Evolutionary conservation across 2,329 filamentous ascomycete genomes (phyloP).

Genomic region (Nannizziopsis arthrosporioides): DNA sequence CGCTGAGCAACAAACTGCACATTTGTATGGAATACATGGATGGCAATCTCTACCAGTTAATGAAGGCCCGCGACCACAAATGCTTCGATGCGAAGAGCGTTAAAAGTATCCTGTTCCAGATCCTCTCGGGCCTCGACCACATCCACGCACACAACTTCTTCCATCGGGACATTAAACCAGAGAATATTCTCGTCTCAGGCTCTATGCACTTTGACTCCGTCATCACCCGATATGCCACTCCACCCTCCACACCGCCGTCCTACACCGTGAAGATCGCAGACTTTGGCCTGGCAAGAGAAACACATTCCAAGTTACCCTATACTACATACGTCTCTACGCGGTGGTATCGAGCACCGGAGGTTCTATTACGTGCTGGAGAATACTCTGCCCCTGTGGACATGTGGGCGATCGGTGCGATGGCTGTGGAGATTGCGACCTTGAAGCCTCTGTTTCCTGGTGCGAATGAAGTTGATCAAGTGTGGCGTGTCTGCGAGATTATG

Average conservation of each 20-base stretch:
- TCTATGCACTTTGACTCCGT: constrained; percentile 74
- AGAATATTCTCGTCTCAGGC: constrained; percentile 94
- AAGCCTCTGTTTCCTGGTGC: constrained; percentile 95
- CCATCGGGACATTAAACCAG: constrained; percentile 97
- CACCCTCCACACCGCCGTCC: constrained; percentile 80
- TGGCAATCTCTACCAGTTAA: constrained; percentile 94
- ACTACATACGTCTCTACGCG: constrained; percentile 96
- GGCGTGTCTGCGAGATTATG: constrained; percentile 99
- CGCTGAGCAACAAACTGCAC: constrained; percentile 88
- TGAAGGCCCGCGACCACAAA: constrained; percentile 97
- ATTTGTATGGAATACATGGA: constrained; percentile 99
- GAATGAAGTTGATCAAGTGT: constrained; percentile 98
- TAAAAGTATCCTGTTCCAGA: constrained; percentile 96
- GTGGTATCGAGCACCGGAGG: constrained; percentile 91
- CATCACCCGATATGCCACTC: constrained; percentile 91
- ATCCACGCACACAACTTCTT: constrained; percentile 97
- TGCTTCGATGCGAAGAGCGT: constrained; percentile 79
- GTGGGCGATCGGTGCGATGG: constrained; percentile 97
- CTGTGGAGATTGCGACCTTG: constrained; percentile 88
- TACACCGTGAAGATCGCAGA: constrained; percentile 99
- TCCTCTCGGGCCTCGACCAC: constrained; percentile 88
- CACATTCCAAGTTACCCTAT: constrained; percentile 89
- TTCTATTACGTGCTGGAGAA: constrained; percentile 82
- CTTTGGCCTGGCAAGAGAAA: constrained; percentile 94
- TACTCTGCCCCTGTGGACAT: constrained; percentile 98